Evolutionary conservation across 1,284 basidiomycete species (phyloP), one percentile per base, ranked within the genome.

Genomic region (Cryptococcus sp.): DNA sequence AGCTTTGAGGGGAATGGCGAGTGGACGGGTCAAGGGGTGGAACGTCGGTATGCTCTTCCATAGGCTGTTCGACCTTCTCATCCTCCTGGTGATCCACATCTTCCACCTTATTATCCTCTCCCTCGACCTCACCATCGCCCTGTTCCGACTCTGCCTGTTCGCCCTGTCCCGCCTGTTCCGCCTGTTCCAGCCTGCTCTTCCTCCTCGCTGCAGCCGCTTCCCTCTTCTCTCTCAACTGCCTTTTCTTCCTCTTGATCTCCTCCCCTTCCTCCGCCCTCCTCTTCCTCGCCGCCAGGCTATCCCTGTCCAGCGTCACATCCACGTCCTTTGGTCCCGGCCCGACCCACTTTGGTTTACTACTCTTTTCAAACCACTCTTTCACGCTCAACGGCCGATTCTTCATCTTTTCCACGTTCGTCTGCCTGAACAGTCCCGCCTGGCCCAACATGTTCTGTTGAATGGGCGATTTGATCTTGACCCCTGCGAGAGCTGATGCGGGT

Each of bases 391-490:
- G 67, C 1, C 61, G 43, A 18, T 52, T 75, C 60, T 83, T 84
- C 53, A 87, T 82, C 68, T 87, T 89, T 75, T 91, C 90, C 58
- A 95, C 79, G 68, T 95, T 97, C 72, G 87, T 82, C 61, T 89
- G 85, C n/a, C 87, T 81, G 68, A 90, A 97, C 5, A 93, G 78
- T 5, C 92, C 92, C 7, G 82, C 81, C 35, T 81, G 78, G 10
- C 93, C 93, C 38, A 85, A 74, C 83, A 95, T 90, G 67, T 85
- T 82, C 69, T 97, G 93, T 68, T 92, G 88, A 56, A 95, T 95
- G 1, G 92, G 90, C 22, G 80, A 80, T 71, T 82, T 83, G 54
- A 97, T 84, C 24, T 68, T 83, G 54, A 94, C 82, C 10, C 78
- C 64, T n/a, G 77, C 75, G 21, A 97, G 77, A 0, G 69, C 63